Evolutionary conservation across 2,329 filamentous ascomycete species (phyloP).

Genomic region (Aspergillus quadricinctus): DNA sequence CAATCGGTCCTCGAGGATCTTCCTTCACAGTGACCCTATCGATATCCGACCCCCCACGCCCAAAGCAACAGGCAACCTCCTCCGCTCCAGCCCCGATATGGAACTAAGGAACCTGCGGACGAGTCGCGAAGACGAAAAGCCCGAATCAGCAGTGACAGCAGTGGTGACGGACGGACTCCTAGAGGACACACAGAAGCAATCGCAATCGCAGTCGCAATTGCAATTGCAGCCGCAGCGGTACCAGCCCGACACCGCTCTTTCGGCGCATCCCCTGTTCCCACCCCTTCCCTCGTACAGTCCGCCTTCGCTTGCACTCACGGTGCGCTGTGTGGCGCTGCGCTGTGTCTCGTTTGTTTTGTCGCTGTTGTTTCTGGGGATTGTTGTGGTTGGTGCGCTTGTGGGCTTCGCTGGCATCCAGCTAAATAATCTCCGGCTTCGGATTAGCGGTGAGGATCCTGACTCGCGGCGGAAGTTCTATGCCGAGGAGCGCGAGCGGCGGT

Average conservation of each 20-base stretch:
- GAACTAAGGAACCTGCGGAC: background rate
- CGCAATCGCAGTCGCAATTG: background rate
- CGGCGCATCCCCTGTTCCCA: conserved; percentile 60
- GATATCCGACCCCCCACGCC: background rate
- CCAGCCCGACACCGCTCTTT: background rate
- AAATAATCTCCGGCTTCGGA: conserved; percentile 47
- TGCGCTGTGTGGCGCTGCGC: conserved; percentile 65
- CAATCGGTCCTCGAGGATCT: background rate
- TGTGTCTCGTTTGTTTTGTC: conserved; percentile 70
- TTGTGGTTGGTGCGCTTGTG: conserved; percentile 70
- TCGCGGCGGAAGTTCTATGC: conserved; percentile 62
- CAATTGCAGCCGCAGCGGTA: background rate
- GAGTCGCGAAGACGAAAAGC: background rate
- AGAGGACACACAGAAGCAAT: background rate
- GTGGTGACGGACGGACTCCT: conserved; percentile 11
- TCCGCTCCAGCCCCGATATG: background rate
- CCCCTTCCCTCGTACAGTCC: conserved; percentile 78
- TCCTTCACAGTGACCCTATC: background rate
- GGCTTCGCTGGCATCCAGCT: conserved; percentile 57
- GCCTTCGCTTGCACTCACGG: conserved; percentile 58
- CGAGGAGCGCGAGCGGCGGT: conserved; percentile 63
- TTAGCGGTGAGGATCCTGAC: conserved; percentile 59
- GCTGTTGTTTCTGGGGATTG: conserved; percentile 68
- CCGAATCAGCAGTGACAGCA: background rate
- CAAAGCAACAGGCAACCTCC: background rate